Percentiles rank a stretch among this genome's conserved stretches.
Conservation (phyloP, 177 flowering plant genomes). For the Vitis hybrid region DNA sequence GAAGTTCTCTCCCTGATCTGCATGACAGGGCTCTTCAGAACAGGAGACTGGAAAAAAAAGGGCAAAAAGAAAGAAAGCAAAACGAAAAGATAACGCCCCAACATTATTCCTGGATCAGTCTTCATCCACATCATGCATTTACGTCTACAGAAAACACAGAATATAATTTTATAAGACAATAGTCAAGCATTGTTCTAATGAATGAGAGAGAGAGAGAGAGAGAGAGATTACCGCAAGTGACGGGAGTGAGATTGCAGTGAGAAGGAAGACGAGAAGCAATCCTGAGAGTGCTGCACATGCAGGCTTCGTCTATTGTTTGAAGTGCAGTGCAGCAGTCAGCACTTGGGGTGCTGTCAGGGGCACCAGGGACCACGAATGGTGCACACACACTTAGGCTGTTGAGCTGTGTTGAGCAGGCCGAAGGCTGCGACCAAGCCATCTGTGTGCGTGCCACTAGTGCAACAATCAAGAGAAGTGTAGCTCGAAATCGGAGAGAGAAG, state of each 20-base stretch:
- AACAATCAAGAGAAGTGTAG: slow-evolving; percentile 17
- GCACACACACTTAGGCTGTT: slow-evolving; percentile 49
- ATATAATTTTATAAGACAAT: neutral
- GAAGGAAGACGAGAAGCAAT: slow-evolving; percentile 56
- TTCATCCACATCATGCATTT: neutral
- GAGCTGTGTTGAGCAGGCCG: slow-evolving; percentile 28
- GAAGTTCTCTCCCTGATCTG: neutral
- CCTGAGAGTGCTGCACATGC: slow-evolving; percentile 66
- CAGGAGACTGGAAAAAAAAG: neutral
- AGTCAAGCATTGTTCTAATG: neutral
- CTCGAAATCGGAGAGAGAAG: slow-evolving; percentile 1
- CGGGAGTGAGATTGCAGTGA: slow-evolving; percentile 50
- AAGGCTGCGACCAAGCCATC: slow-evolving; percentile 27
- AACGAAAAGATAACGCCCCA: neutral
- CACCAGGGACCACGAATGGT: slow-evolving; percentile 60
- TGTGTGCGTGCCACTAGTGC: slow-evolving; percentile 10
- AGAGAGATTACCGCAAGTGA: slow-evolving; percentile 36
- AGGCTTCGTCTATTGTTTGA: slow-evolving; percentile 36
- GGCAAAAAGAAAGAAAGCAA: neutral
- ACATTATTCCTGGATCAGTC: neutral
- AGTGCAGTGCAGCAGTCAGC: slow-evolving; percentile 60
- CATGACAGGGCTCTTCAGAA: neutral
- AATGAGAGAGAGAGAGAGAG: neutral
- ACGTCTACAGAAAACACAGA: neutral
- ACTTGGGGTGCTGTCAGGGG: slow-evolving; percentile 29